A percentile compares a stretch with the other conserved stretches of the same genome.
Evolutionary conservation across 371 early-diverging fungal species (phyloP).

Genomic region (Rhizopus arrhizus): DNA sequence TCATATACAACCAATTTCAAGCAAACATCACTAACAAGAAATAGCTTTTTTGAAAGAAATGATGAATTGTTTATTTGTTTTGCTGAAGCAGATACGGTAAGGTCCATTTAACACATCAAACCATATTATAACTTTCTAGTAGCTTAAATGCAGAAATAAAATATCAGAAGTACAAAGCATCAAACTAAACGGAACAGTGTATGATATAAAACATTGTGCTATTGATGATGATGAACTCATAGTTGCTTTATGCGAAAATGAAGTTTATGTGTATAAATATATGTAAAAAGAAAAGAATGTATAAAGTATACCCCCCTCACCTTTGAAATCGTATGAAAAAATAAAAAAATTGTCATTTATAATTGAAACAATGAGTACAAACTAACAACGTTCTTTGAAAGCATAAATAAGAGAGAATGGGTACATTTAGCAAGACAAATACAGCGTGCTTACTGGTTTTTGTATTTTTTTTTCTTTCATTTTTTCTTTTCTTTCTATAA

Average conservation of each 20-base stretch:
- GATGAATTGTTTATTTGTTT: conserved; percentile 11
- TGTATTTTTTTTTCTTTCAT: no score
- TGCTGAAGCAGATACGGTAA: conserved; percentile 14
- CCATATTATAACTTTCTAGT: not conserved
- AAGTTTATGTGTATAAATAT: not conserved
- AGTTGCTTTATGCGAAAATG: not conserved
- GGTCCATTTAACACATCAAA: not conserved
- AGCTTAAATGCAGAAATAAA: conserved; percentile 5
- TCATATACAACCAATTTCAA: not conserved
- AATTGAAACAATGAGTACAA: not conserved
- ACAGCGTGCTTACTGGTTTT: no score
- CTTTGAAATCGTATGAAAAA: no score
- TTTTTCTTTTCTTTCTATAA: no score
- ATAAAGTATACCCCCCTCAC: not conserved
- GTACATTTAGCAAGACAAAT: no score
- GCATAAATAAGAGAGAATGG: no score
- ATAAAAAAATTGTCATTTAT: not conserved
- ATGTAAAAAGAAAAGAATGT: not conserved
- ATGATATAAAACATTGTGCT: conserved; percentile 7
- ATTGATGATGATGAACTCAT: not conserved
- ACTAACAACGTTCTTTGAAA: not conserved
- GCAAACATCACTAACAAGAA: conserved; percentile 4
- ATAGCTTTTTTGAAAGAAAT: conserved; percentile 13
- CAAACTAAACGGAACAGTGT: not conserved
- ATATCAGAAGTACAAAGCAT: conserved; percentile 4